Conservation (phyloP, 805 yeast genomes). For the Metschnikowia peoriensis region DNA sequence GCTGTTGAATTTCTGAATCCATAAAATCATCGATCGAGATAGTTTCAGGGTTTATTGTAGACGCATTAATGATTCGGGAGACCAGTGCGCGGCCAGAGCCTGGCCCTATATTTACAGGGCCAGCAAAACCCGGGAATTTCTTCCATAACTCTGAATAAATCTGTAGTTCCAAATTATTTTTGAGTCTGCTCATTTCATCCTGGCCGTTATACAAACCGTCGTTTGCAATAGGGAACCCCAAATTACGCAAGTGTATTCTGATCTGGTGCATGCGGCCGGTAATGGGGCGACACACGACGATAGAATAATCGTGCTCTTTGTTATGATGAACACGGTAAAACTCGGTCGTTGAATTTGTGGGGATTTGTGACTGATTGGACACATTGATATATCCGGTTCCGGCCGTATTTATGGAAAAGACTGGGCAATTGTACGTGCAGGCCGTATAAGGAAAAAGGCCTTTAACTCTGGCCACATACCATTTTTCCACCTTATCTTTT, state of each 20-base stretch:
- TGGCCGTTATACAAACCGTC: slow-evolving; percentile 14
- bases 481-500: slow-evolving; percentile 32
- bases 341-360: slow-evolving; percentile 31
- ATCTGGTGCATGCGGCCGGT: slow-evolving; percentile 61
- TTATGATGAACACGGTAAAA: slow-evolving; percentile 33
- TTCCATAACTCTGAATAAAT: slow-evolving; percentile 7
- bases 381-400: slow-evolving; percentile 25
- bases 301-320: slow-evolving; percentile 31
- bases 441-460: slow-evolving; percentile 38
- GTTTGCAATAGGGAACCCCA: slow-evolving; percentile 29
- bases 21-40: not conserved
- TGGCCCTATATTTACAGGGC: not conserved
- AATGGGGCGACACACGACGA: slow-evolving; percentile 48
- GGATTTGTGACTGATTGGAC: slow-evolving; percentile 21
- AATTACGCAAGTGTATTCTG: slow-evolving; percentile 50
- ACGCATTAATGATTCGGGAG: not conserved
- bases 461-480: slow-evolving; percentile 45
- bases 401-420: slow-evolving; percentile 33
- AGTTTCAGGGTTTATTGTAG: not conserved
- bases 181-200: slow-evolving; percentile 1
- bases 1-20: not conserved
- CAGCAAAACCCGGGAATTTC: slow-evolving; percentile 2
- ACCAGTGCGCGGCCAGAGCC: not conserved
- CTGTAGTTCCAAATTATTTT: slow-evolving; percentile 8
- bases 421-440: slow-evolving; percentile 37